phyloP scores from a whole-genome alignment of 192 early-diverging fungal genomes.

The Linderina pennispora region DNA sequence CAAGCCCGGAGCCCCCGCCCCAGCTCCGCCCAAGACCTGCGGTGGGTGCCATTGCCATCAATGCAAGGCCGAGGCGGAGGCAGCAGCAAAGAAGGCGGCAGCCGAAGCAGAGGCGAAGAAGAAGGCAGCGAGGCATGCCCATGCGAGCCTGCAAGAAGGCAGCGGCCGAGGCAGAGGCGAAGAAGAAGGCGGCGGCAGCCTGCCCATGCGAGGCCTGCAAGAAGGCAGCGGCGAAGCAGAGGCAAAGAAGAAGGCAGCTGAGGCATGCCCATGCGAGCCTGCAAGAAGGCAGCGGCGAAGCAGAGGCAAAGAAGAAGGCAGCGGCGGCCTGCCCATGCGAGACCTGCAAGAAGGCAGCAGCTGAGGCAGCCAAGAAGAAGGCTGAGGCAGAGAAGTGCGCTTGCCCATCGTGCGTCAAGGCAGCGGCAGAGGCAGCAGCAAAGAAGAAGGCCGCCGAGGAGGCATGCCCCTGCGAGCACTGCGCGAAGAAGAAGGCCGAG shows the following conservation, averaged over 20 bases:
- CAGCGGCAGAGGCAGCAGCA: slow-evolving; percentile 2
- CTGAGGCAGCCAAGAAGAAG: too few relatives aligned
- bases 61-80: slow-evolving; percentile 33
- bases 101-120: slow-evolving; percentile 27
- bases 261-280: slow-evolving; percentile 15
- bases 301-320: slow-evolving; percentile 11
- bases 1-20: slow-evolving; percentile 27
- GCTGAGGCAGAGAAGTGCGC: slow-evolving; percentile 16
- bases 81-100: slow-evolving; percentile 24
- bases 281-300: slow-evolving; percentile 28
- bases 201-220: background rate
- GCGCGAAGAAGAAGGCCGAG: slow-evolving; percentile 4
- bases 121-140: slow-evolving; percentile 27
- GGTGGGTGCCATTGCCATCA: slow-evolving; percentile 22
- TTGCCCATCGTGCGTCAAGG: slow-evolving; percentile 19
- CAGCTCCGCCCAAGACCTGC: slow-evolving; percentile 25
- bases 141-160: slow-evolving; percentile 20
- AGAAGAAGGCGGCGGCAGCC: slow-evolving; percentile 2
- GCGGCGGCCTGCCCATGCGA: background rate
- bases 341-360: background rate
- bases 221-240: too few relatives aligned
- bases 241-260: too few relatives aligned
- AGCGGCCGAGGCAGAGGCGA: slow-evolving; percentile 10
- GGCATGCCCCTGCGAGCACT: slow-evolving; percentile 4
- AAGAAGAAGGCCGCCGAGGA: slow-evolving; percentile 9